These are phyloP conservation scores for Lentinula sp. DNA, from an alignment of 768 basidiomycete species.

Conservation along the genomic window DNA sequence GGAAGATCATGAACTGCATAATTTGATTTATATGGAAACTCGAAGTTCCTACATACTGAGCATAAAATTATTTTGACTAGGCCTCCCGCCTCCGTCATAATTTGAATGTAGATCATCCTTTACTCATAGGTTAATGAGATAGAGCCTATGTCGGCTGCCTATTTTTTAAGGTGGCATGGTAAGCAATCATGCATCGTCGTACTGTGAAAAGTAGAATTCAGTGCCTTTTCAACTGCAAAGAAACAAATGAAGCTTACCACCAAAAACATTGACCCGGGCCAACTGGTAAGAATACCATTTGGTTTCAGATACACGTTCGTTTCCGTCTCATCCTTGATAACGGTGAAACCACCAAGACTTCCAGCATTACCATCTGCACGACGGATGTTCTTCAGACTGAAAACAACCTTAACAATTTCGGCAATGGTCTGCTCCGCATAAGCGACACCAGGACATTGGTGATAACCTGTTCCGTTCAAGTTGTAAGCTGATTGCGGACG, in stretches of 20 bases:
- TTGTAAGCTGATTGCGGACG: slow-evolving; percentile 26
- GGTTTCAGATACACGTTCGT: slow-evolving; percentile 26
- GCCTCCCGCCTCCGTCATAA: too few relatives aligned
- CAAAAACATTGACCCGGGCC: slow-evolving; percentile 32
- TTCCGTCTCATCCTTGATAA: slow-evolving; percentile 25
- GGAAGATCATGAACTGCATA: too few relatives aligned
- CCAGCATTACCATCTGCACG: slow-evolving; percentile 39
- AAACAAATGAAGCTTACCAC: slow-evolving; percentile 17
- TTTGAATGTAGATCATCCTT: too few relatives aligned
- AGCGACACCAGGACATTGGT: slow-evolving; percentile 8
- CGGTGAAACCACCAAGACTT: slow-evolving; percentile 17
- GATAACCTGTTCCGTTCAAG: slow-evolving; percentile 16
- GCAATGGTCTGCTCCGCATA: slow-evolving; percentile 8
- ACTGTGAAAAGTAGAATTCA: too few relatives aligned
- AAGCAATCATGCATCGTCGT: too few relatives aligned
- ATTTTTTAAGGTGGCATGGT: too few relatives aligned
- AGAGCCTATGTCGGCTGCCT: too few relatives aligned
- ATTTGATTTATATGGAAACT: too few relatives aligned
- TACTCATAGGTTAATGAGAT: too few relatives aligned
- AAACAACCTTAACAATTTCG: slow-evolving; percentile 9
- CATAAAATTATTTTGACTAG: too few relatives aligned
- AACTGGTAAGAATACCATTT: slow-evolving; percentile 26
- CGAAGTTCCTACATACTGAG: too few relatives aligned
- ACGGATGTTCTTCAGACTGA: slow-evolving; percentile 11
- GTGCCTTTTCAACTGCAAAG: neutral